A percentile compares a stretch with the other conserved stretches of the same genome.
Conservation (phyloP, 1,284 basidiomycete genomes). For the Ceratobasidium sp. region DNA sequence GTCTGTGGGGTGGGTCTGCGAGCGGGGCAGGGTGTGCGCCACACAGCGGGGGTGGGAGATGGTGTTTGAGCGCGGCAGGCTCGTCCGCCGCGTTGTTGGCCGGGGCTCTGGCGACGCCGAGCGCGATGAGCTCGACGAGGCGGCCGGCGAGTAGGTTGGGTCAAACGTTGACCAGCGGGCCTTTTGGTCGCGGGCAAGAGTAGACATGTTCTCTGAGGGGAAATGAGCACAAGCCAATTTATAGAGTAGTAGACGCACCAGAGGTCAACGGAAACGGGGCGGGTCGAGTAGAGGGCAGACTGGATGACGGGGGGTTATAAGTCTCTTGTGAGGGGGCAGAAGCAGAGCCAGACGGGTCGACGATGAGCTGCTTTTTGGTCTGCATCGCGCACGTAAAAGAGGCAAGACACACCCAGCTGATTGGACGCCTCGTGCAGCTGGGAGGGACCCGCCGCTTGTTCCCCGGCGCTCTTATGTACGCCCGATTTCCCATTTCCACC, state of each 20-base stretch:
- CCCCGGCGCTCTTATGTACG: slow-evolving; percentile 26
- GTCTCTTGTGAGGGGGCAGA: background rate
- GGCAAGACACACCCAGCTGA: background rate
- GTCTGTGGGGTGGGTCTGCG: slow-evolving; percentile 20
- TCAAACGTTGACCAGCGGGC: background rate
- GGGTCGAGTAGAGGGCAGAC: background rate
- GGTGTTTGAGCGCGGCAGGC: slow-evolving; percentile 20
- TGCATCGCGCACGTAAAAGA: slow-evolving; percentile 12
- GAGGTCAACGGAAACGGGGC: background rate
- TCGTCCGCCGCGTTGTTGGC: background rate
- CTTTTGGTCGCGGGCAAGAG: slow-evolving; percentile 21
- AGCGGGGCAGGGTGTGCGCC: slow-evolving; percentile 17
- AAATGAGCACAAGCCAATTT: background rate
- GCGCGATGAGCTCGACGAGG: slow-evolving; percentile 22
- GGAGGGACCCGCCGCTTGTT: background rate
- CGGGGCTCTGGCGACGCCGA: background rate
- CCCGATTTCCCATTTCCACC: slow-evolving; percentile 9
- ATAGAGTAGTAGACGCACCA: background rate
- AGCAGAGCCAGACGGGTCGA: slow-evolving; percentile 2
- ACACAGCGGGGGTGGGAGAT: slow-evolving; percentile 17
- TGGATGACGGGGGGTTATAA: slow-evolving; percentile 11
- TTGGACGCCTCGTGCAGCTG: slow-evolving; percentile 26
- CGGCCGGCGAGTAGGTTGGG: background rate
- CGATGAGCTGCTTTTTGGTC: slow-evolving; percentile 25
- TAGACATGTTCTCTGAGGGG: slow-evolving; percentile 18